Base-by-base conservation (phyloP, 768 basidiomycete species). In the Austroboletus festivus region DNA sequence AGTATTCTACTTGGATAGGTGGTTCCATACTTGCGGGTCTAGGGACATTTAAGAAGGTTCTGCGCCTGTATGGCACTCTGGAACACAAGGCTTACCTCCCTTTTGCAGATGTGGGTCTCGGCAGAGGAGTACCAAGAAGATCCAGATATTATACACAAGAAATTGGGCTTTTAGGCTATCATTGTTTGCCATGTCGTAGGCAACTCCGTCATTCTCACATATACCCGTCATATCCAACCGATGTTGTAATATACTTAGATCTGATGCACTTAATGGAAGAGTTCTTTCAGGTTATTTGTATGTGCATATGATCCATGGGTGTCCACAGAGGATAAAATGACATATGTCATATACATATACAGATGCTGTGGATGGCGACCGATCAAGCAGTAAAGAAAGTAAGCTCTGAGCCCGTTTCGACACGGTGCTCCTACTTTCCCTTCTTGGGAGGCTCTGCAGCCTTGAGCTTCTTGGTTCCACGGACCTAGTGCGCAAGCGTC, bases 81-180 rank as follows among this genome's bases (percentile, higher is more conserved):
- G 43, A 39, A 26, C 21, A 38, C 34, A 11, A 2, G 10, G 19
- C 38, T 62, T 47, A 57, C 31, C 16, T 38, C 55, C 42, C 24
- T 57, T 44, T 42, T 24, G 46, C 48, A 96, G 93, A 98, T 99
- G 95, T 99, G 96, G 95, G 92, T 99, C 43, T 94, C 93, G 39
- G 93, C 94, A 33, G 95, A 99, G 70, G 96, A 98, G 71, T 98
- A 97, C 65, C 93, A 96, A 70, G 95, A 99, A 69, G 95, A 98
- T 71, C 94, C 95, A 46, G 94, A 98, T 62, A 89, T 97, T 61
- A 98, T 97, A 62, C 94, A 96, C 71, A 94, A 91, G 71, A 95
- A 95, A 71, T 79, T 87, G 48, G 89, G 89, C 40, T 92, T 93
- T 68, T 92, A 64, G 55, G 39, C 20, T 48, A 40, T 51, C 20